Base-by-base conservation (phyloP, 1,284 basidiomycete species). In the Moniliophthora roreri region DNA sequence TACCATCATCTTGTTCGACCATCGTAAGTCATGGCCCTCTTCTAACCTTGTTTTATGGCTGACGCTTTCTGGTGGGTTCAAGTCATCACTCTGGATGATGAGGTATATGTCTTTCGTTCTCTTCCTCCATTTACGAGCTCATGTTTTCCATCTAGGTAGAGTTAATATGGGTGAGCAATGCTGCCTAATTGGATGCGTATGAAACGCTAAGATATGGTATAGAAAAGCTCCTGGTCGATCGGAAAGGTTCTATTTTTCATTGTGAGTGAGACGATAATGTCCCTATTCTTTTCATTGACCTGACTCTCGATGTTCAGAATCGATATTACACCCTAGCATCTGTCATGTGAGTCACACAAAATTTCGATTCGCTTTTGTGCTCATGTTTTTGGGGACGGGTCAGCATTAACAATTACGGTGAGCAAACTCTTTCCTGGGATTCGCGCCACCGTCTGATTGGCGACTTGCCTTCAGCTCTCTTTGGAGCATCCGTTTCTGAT, bases 11-110 rank as follows among this genome's bases (percentile, higher is more conserved):
- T 57, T 81, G n/a, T 80, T 69, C 56, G 80, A 82, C 59, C 78
- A 81, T 62, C 26, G 80, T 81, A 57, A 53, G 78, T 68, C 13
- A 58, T 6, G 40, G 20, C n/a, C 36, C 28, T 21, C 26, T 37
- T 39, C 28, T 28, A 42, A 21, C 51, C 18, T 8, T 13, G 21
- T 23, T n/a, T 40, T 13, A 18, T 35, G 16, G 55, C n/a, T 18
- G 13, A 16, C 9, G 13, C 24, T 4, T 38, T n/a, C 35, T 16
- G 21, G 11, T 21, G 20, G n/a, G n/a, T 16, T 16, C 4, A 50
- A 82, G 81, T 78, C 35, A 62, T 80, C 40, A 84, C 81, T 3
- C 62, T 81, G 6, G 77, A 76, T 48, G 70, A 76, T 45, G 81
- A 84, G 73, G 81, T 81, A 46, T 51, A 71, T 61, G 9, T 23